phyloP scores from a whole-genome alignment of 148 eudicot genomes.

The Rhododendron molle region DNA sequence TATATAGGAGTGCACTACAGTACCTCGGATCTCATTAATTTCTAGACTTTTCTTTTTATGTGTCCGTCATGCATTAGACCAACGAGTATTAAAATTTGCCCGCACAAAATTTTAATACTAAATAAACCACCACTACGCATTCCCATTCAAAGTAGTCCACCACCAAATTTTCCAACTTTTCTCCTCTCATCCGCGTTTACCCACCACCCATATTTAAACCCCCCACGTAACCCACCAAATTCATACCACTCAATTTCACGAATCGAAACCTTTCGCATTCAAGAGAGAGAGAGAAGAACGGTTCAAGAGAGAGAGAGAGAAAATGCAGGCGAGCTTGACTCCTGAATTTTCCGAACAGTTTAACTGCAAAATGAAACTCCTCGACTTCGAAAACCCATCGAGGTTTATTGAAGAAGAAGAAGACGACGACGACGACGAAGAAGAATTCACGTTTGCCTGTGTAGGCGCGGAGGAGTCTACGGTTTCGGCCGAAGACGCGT shows the following conservation, averaged over 20 bases:
- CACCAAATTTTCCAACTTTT: background rate
- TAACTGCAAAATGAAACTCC: background rate
- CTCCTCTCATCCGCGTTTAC: slow-evolving; percentile 9
- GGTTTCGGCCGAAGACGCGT: slow-evolving; percentile 54
- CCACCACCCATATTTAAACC: background rate
- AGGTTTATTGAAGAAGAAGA: background rate
- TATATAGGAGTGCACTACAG: too few relatives aligned
- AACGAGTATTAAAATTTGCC: background rate
- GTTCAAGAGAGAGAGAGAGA: background rate
- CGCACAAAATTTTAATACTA: background rate
- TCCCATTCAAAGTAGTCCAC: background rate
- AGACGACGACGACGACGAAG: slow-evolving; percentile 4
- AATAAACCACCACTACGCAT: background rate
- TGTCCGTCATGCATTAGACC: background rate
- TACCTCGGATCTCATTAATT: too few relatives aligned
- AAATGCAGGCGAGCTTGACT: background rate
- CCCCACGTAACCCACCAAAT: background rate
- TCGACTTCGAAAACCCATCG: background rate
- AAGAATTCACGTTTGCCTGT: slow-evolving; percentile 43
- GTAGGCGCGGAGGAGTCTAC: slow-evolving; percentile 22
- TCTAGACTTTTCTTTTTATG: background rate
- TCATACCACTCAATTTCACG: background rate
- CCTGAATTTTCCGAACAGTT: background rate
- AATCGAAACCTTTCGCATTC: background rate
- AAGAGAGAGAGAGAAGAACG: background rate